Evolutionary conservation across 2,329 filamentous ascomycete species (phyloP).

Genomic region (Colletotrichum gigasporum): DNA sequence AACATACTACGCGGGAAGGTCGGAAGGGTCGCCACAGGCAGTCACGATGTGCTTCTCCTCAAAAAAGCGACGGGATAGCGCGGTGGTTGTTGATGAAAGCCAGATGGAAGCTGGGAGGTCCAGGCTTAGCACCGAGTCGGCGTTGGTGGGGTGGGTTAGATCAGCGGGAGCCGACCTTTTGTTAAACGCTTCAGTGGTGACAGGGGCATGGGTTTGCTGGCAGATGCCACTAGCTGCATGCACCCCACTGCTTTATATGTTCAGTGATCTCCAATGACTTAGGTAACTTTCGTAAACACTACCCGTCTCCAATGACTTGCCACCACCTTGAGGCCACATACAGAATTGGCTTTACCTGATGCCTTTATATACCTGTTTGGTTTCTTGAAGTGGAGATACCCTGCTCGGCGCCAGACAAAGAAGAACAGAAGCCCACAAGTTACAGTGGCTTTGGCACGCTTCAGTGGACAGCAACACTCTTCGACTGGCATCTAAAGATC

Average conservation of each 20-base stretch:
- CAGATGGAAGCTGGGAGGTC: conserved; percentile 7
- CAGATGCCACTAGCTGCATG: background rate
- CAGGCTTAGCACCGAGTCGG: background rate
- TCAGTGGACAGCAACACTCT: too few species aligned
- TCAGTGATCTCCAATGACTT: too few species aligned
- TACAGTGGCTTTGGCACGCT: too few species aligned
- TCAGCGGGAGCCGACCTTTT: conserved; percentile 12
- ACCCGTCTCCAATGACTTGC: too few species aligned
- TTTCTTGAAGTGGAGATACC: too few species aligned
- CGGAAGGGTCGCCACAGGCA: background rate
- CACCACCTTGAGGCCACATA: too few species aligned
- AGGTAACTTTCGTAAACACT: too few species aligned
- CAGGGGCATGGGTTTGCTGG: conserved; percentile 12
- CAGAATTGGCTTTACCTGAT: too few species aligned
- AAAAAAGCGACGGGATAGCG: background rate
- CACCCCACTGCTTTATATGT: background rate
- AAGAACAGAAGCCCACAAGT: too few species aligned
- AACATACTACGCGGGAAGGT: background rate
- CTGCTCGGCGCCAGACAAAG: too few species aligned
- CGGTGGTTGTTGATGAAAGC: conserved; percentile 3
- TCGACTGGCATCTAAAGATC: background rate
- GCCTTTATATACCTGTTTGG: too few species aligned
- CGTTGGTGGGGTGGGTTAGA: conserved; percentile 25
- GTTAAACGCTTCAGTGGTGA: background rate
- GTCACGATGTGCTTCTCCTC: background rate